Conservation (phyloP, 208 protist genomes). For the Wallacemonas sp. region DNA sequence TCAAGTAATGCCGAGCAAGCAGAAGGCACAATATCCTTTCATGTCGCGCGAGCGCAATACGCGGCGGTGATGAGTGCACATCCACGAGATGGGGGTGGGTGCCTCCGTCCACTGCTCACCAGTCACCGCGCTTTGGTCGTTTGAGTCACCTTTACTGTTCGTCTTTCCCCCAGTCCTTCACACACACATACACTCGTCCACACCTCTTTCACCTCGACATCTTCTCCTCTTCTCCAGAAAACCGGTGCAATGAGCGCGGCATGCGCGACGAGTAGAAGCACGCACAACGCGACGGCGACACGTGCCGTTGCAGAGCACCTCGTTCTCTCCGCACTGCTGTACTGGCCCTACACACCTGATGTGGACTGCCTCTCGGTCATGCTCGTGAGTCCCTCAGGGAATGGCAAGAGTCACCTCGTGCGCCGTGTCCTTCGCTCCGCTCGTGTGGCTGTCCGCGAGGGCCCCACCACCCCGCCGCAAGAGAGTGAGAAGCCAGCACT, state of each 20-base stretch:
- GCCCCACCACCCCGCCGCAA: background rate
- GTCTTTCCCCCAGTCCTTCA: background rate
- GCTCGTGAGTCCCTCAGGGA: conserved; percentile 47
- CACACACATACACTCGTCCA: background rate
- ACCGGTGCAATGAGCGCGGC: background rate
- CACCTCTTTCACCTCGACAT: background rate
- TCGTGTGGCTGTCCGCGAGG: background rate
- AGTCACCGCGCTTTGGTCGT: no score
- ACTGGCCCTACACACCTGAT: conserved; percentile 47
- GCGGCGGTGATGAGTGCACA: no score
- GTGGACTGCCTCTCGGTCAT: conserved; percentile 37
- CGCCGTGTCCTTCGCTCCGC: background rate
- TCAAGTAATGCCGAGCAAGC: no score
- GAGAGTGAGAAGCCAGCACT: background rate
- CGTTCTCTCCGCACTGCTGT: conserved; percentile 31
- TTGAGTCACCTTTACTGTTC: no score
- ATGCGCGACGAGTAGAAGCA: no score
- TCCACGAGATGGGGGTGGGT: no score
- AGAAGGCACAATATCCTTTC: no score
- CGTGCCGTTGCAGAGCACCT: conserved; percentile 16
- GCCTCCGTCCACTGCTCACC: no score
- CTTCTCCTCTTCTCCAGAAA: no score
- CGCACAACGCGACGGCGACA: background rate
- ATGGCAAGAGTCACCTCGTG: conserved; percentile 67
- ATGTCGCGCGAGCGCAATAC: no score